Percentiles rank a stretch among this genome's conserved stretches.
Conservation (phyloP, 2,329 filamentous ascomycete genomes). For the Diplodia seriata region DNA sequence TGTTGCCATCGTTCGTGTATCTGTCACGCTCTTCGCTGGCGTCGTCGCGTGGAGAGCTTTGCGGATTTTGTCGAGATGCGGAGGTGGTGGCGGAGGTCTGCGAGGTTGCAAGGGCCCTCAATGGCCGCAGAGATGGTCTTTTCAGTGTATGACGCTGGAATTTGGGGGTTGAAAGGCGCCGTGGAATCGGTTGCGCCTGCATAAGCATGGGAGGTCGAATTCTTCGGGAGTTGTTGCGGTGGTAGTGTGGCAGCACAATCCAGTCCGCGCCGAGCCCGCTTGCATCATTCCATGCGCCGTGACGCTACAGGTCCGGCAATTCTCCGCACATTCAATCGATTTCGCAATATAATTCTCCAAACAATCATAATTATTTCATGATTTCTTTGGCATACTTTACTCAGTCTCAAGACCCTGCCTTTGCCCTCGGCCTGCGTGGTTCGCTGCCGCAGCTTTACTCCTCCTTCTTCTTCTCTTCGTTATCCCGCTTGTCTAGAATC, state of each 20-base stretch:
- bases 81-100: constrained; percentile 1
- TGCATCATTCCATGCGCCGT: constrained; percentile 2
- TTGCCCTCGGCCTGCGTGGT: too few species aligned
- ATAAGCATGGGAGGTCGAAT: constrained; percentile 1
- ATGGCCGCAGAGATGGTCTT: neutral
- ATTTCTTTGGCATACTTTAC: neutral
- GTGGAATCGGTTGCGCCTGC: constrained; percentile 10
- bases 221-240: neutral
- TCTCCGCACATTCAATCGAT: neutral
- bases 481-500: constrained; percentile 72
- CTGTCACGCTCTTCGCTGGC: constrained; percentile 7
- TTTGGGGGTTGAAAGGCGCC: neutral
- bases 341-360: neutral
- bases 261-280: constrained; percentile 5
- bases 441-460: neutral
- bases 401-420: neutral
- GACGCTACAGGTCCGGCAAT: neutral
- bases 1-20: constrained; percentile 36
- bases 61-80: constrained; percentile 18
- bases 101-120: neutral
- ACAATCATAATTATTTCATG: neutral
- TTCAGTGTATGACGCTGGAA: constrained; percentile 12
- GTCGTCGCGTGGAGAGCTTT: constrained; percentile 12
- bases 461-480: constrained; percentile 43
- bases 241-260: neutral